Percentiles rank a stretch among this genome's conserved stretches.
Evolutionary conservation across 768 basidiomycete genomes (phyloP).

Genomic region (Pleurotus giganteus): DNA sequence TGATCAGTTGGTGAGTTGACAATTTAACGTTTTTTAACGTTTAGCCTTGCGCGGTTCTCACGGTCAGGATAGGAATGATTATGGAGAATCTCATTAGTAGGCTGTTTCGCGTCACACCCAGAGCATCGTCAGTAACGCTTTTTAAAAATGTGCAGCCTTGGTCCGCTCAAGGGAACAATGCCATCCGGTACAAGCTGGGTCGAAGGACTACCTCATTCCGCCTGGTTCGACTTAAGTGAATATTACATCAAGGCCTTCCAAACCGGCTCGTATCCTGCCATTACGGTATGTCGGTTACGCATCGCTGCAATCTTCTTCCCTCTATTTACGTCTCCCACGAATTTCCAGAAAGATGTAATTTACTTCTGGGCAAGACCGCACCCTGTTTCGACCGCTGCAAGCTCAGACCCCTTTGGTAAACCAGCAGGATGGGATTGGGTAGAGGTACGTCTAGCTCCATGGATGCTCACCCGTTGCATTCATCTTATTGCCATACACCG

Average conservation of each 20-base stretch:
- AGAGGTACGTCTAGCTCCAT: constrained; percentile 35
- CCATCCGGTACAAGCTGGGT: constrained; percentile 44
- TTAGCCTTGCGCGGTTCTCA: neutral
- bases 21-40: neutral
- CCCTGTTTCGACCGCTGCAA: constrained; percentile 43
- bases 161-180: constrained; percentile 54
- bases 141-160: constrained; percentile 34
- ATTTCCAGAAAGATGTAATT: constrained; percentile 40
- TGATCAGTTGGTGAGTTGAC: constrained; percentile 58
- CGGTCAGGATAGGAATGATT: constrained; percentile 55
- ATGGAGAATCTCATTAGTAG: constrained; percentile 72
- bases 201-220: constrained; percentile 41
- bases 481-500: constrained; percentile 5
- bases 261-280: constrained; percentile 58
- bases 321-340: neutral
- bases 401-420: constrained; percentile 40
- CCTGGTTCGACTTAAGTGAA: constrained; percentile 61
- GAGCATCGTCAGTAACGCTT: too few relatives aligned
- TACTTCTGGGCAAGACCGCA: constrained; percentile 69
- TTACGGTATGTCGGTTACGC: constrained; percentile 44
- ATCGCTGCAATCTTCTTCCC: constrained; percentile 5
- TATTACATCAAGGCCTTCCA: constrained; percentile 71
- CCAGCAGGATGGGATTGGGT: constrained; percentile 52
- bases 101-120: constrained; percentile 9
- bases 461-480: neutral